Evolutionary conservation across 331 rosid species (phyloP), one percentile per base, ranked within the genome.

Genomic region (Acacia concinna): DNA sequence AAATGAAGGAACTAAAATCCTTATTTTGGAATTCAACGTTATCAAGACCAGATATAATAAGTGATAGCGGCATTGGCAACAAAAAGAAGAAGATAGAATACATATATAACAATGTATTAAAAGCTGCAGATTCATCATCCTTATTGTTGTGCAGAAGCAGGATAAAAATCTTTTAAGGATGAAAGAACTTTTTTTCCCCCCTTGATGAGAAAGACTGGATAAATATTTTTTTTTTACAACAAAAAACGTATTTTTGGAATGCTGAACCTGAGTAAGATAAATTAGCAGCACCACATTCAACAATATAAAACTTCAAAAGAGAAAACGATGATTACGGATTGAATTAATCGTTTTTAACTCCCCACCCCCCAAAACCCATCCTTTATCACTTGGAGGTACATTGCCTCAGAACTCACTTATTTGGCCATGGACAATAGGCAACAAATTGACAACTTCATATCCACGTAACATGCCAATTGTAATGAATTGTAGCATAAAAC

Each of bases 341-440:
- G 17, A 31, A 72, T 72, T 52, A 1, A 4, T 51, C 32, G n/a
- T n/a, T 71, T 54, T 8, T 13, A 8, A 17, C 21, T 8, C 7
- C 20, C 65, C 31, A 8, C 41, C 41, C 41, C 41, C 38, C 38
- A 37, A 37, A 37, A 37, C 41, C n/a, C 14, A 60, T 41, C 71
- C 59, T 28, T 17, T 60, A 75, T 75, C 30, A 60, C 47, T 38
- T 57, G 65, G 68, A 57, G 47, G 18, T 49, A 57, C 28, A 74
- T 37, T 37, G 40, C 18, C 31, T 30, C 21, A 14, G n/a, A 40
- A 30, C 44, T 64, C 44, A 73, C 41, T 60, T n/a, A n/a, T n/a
- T n/a, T 75, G 37, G 27, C 49, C 12, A 75, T 23, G 43, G 35
- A 14, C 41, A 56, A 25, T 15, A 27, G 43, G 47, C 60, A 75